Evolutionary conservation across 495 filamentous ascomycete genomes (phyloP), one percentile per base, ranked within the genome.

Genomic region (Penicillium desertorum): DNA sequence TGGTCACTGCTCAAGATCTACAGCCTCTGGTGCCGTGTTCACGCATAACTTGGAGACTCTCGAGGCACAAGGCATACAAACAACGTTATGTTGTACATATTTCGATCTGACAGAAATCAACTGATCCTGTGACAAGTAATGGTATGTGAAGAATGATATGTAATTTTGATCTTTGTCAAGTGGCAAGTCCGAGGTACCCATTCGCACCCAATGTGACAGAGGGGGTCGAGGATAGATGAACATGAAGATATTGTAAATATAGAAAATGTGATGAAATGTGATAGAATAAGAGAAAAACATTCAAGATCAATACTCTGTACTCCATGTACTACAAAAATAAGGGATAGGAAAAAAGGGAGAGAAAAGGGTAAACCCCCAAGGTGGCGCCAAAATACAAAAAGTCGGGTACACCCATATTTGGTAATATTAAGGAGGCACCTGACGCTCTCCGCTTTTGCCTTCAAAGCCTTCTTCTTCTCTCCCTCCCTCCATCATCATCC

Each of bases 361-460:
- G 2, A 27, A 19, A 50, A 36, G 25, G 20, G 56, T 49, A 36
- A 52, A 45, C 57, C 27, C 55, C 36, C 16, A 39, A 56, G 53
- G 66, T 69, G 63, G 63, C 63, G 63, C 62, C 56, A 55, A 59
- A 62, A 43, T 51, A 49, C 53, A 25, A 25, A 25, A 25, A 25
- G 60, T 64, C 23, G 44, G 44, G 44, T 52, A 39, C 50, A 51
- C 46, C 44, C 45, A 29, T 17, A 56, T 64, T 52, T 60, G 50
- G 61, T 67, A 69, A 67, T 69, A 69, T 69, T 69, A 65, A 67
- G 66, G 66, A 69, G 66, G 62, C 64, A 69, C 66, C 64, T 69
- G 66, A 69, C 66, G 62, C 63, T 69, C 66, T 69, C 66, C 66
- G 66, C 66, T 69, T 69, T 67, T 60, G 61, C 63, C 59, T 57